Evolutionary conservation across 352 stramenopile genomes (phyloP).

Genomic region (Phytophthora uliginosa): DNA sequence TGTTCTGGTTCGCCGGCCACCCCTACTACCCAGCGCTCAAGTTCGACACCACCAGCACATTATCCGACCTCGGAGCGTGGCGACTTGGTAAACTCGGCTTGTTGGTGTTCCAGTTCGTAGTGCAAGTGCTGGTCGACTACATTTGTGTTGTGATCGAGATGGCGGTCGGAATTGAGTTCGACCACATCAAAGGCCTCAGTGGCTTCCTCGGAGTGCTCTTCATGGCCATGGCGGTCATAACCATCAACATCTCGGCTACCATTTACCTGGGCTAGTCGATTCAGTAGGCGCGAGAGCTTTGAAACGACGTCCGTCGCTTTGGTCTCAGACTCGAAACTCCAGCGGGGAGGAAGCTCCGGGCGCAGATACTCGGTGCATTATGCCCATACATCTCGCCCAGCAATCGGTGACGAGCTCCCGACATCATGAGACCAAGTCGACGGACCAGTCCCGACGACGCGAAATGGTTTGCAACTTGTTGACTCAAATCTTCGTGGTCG

Average conservation of each 20-base stretch:
- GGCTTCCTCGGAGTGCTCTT: neutral
- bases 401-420: neutral
- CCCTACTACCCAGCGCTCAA: neutral
- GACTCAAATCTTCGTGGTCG: slow-evolving; percentile 55
- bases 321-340: slow-evolving; percentile 27
- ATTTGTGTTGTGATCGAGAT: neutral
- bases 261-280: slow-evolving; percentile 1
- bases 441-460: slow-evolving; percentile 16
- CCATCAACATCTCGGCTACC: slow-evolving; percentile 2
- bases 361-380: neutral
- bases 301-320: slow-evolving; percentile 30
- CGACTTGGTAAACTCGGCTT: neutral
- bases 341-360: neutral
- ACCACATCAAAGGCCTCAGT: slow-evolving; percentile 1
- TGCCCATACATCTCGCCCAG: slow-evolving; percentile 12
- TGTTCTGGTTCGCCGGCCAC: neutral
- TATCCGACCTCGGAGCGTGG: neutral
- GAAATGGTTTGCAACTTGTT: slow-evolving; percentile 50
- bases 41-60: neutral
- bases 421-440: slow-evolving; percentile 7
- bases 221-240: neutral
- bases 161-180: neutral
- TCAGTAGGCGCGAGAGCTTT: slow-evolving; percentile 2
- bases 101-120: slow-evolving; percentile 1
- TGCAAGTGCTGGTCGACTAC: slow-evolving; percentile 1